These are phyloP conservation scores for Trichosporon inkin DNA, from an alignment of 1,284 basidiomycete genomes.

Conservation along the genomic window DNA sequence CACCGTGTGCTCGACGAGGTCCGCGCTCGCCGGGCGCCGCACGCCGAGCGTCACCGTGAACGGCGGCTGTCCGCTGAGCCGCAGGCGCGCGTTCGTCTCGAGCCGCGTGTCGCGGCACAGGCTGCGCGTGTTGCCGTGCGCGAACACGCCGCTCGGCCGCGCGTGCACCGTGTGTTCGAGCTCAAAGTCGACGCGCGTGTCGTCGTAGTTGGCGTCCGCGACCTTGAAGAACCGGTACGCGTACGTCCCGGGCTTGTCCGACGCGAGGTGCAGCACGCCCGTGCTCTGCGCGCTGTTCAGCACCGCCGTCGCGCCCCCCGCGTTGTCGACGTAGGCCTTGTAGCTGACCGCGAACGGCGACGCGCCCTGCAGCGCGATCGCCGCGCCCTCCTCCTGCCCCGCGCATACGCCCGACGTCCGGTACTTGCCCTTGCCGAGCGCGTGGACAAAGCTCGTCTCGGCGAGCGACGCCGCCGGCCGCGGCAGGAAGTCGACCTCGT, in stretches of 20 bases:
- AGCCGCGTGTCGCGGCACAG: slow-evolving; percentile 64
- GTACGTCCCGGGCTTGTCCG: slow-evolving; percentile 66
- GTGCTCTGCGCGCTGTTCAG: slow-evolving; percentile 80
- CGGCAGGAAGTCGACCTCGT: slow-evolving; percentile 63
- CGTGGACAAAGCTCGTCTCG: slow-evolving; percentile 40
- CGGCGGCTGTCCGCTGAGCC: slow-evolving; percentile 76
- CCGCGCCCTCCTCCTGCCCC: slow-evolving; percentile 70
- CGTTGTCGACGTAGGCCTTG: slow-evolving; percentile 43
- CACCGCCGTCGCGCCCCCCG: slow-evolving; percentile 60
- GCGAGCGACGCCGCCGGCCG: slow-evolving; percentile 35
- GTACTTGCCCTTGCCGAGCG: slow-evolving; percentile 58
- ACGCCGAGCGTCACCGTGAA: slow-evolving; percentile 74
- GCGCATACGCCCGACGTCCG: slow-evolving; percentile 67
- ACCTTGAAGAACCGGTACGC: slow-evolving; percentile 85
- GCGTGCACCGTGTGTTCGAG: slow-evolving; percentile 77
- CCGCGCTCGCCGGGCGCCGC: slow-evolving; percentile 66
- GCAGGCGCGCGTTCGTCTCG: slow-evolving; percentile 59
- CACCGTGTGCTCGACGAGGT: slow-evolving; percentile 60
- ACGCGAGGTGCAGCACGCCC: slow-evolving; percentile 78
- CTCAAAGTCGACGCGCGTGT: slow-evolving; percentile 52
- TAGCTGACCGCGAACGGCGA: slow-evolving; percentile 75
- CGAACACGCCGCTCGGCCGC: slow-evolving; percentile 73
- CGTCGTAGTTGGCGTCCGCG: slow-evolving; percentile 72
- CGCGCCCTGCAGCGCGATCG: slow-evolving; percentile 70
- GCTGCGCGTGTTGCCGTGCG: slow-evolving; percentile 61